These are phyloP conservation scores for Salvia splendens DNA, from an alignment of 257 asterid species.

Conservation along the genomic window DNA sequence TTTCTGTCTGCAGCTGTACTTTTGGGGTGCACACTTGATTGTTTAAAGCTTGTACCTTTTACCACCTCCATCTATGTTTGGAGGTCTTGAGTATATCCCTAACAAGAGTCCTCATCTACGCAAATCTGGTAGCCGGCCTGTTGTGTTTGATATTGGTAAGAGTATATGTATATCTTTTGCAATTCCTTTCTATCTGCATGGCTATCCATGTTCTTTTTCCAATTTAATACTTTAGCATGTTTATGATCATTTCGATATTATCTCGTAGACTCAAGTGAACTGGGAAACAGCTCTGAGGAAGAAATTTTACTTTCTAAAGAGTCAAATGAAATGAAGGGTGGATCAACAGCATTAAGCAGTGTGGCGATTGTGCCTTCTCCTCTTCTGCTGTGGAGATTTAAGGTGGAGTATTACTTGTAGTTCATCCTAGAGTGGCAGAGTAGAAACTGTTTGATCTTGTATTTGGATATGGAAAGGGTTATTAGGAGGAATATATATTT, in stretches of 20 bases:
- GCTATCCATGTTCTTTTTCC: constrained; percentile 16
- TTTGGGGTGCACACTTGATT: constrained; percentile 29
- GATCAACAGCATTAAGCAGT: constrained; percentile 56
- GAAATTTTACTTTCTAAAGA: constrained; percentile 49
- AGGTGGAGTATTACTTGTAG: constrained; percentile 49
- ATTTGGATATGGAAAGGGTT: constrained; percentile 9
- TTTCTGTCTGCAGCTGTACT: constrained; percentile 38
- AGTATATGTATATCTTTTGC: constrained; percentile 13
- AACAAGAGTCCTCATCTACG: constrained; percentile 80
- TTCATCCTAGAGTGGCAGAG: constrained; percentile 21
- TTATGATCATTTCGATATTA: constrained; percentile 25
- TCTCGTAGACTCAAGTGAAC: constrained; percentile 49
- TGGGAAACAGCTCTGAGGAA: constrained; percentile 60
- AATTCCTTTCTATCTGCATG: not conserved
- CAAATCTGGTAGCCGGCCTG: constrained; percentile 92
- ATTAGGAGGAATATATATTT: not conserved
- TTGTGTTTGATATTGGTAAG: constrained; percentile 81
- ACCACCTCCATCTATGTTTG: constrained; percentile 87
- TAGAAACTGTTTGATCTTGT: constrained; percentile 10
- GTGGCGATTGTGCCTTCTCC: constrained; percentile 86
- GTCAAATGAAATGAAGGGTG: constrained; percentile 79
- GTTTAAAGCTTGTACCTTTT: constrained; percentile 32
- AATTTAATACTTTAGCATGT: constrained; percentile 8
- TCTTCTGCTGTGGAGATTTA: constrained; percentile 85
- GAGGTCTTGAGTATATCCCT: constrained; percentile 68